Evolutionary conservation across 192 early-diverging fungal species (phyloP).

Genomic region (Umbelopsis ramanniana): DNA sequence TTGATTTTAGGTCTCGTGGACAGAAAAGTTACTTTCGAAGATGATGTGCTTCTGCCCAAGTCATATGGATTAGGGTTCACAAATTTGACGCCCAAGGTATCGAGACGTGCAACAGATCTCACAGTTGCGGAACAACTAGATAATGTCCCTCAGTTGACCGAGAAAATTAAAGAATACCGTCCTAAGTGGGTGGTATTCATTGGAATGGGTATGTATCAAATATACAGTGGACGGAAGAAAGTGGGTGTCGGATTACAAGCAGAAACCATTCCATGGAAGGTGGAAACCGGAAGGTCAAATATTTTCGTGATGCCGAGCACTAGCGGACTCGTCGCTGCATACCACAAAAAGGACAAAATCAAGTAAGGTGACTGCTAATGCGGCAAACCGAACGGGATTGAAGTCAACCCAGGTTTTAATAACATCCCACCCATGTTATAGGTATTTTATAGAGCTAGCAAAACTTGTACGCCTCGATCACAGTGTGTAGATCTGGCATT

Average conservation of each 20-base stretch:
- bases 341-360: slow-evolving; percentile 65
- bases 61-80: slow-evolving; percentile 65
- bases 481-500: not conserved
- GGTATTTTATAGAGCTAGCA: slow-evolving; percentile 5
- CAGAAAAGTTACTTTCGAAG: slow-evolving; percentile 48
- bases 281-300: slow-evolving; percentile 23
- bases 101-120: slow-evolving; percentile 61
- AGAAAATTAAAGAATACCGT: slow-evolving; percentile 61
- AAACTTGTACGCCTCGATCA: not conserved
- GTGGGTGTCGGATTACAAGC: slow-evolving; percentile 48
- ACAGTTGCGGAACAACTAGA: slow-evolving; percentile 59
- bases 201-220: slow-evolving; percentile 70
- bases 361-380: slow-evolving; percentile 36
- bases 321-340: slow-evolving; percentile 68
- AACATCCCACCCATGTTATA: not conserved
- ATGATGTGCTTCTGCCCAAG: slow-evolving; percentile 54
- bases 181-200: slow-evolving; percentile 72
- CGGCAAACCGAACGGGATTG: not conserved
- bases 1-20: slow-evolving; percentile 47
- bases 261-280: slow-evolving; percentile 33
- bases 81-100: slow-evolving; percentile 66
- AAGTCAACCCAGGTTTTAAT: not conserved
- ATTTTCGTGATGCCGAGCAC: slow-evolving; percentile 64
- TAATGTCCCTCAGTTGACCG: slow-evolving; percentile 60
- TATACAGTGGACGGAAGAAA: slow-evolving; percentile 45